Percentiles rank a stretch among this genome's conserved stretches.
These are phyloP conservation scores for Teunomyces tritomae DNA, from an alignment of 805 yeast species.

Conservation along the genomic window DNA sequence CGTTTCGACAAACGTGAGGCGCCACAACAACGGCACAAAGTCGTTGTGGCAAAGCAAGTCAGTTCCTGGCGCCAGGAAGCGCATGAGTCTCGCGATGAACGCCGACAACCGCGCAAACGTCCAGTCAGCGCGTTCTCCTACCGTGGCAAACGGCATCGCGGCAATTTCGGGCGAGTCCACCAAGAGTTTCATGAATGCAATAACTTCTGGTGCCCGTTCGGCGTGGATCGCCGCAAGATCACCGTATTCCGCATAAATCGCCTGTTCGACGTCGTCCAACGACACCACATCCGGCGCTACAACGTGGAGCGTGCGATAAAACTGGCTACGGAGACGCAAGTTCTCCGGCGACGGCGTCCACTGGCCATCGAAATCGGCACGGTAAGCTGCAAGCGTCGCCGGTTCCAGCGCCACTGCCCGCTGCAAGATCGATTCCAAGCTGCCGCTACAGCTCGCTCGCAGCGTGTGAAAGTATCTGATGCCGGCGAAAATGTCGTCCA, in stretches of 20 bases:
- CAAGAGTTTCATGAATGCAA: slow-evolving; percentile 30
- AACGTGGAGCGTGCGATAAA: slow-evolving; percentile 28
- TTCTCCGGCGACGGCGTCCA: slow-evolving; percentile 13
- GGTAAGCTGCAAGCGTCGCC: neutral
- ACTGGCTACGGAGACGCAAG: slow-evolving; percentile 17
- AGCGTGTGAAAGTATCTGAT: slow-evolving; percentile 37
- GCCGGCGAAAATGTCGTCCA: slow-evolving; percentile 24
- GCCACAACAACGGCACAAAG: slow-evolving; percentile 35
- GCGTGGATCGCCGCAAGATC: slow-evolving; percentile 8
- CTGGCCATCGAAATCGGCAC: slow-evolving; percentile 14
- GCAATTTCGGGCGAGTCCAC: slow-evolving; percentile 30
- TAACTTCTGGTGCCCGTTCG: slow-evolving; percentile 26
- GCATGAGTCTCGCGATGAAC: slow-evolving; percentile 24
- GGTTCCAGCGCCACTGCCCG: neutral
- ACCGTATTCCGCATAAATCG: slow-evolving; percentile 27
- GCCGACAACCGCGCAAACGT: slow-evolving; percentile 23
- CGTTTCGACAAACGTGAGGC: slow-evolving; percentile 20
- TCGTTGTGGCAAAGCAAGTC: slow-evolving; percentile 23
- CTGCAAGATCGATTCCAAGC: too few relatives aligned
- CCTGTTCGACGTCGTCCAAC: slow-evolving; percentile 22
- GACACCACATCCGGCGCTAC: slow-evolving; percentile 21
- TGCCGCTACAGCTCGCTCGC: too few relatives aligned
- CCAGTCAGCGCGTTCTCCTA: slow-evolving; percentile 16
- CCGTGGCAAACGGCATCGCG: slow-evolving; percentile 2
- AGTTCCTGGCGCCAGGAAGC: slow-evolving; percentile 24